Conservation (phyloP, 441 rosid species). For the Macaranga tanarius region DNA sequence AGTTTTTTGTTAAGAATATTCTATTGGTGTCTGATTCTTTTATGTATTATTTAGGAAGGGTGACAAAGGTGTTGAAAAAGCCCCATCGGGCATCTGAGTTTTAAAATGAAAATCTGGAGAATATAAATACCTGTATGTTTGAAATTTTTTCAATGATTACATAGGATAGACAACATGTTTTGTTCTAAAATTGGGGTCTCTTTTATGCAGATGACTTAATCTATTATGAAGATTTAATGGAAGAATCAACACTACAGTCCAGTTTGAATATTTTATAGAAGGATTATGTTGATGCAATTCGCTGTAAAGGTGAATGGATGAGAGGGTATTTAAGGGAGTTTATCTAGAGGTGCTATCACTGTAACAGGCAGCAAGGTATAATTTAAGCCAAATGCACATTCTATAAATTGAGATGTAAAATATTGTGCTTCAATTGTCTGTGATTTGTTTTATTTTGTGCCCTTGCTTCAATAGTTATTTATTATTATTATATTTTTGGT, state of each 20-base stretch:
- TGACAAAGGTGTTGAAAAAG: slow-evolving; percentile 62
- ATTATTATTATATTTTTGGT: slow-evolving; percentile 13
- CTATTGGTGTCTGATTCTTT: slow-evolving; percentile 6
- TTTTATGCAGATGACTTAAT: slow-evolving; percentile 70
- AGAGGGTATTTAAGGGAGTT: slow-evolving; percentile 76
- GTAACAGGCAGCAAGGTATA: slow-evolving; percentile 64
- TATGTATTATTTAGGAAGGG: slow-evolving; percentile 44
- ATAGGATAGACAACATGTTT: not conserved
- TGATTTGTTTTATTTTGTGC: not conserved
- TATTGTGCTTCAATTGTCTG: not conserved
- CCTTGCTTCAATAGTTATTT: not conserved
- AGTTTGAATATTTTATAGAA: slow-evolving; percentile 64
- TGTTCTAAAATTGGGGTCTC: slow-evolving; percentile 24
- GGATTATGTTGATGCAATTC: slow-evolving; percentile 66
- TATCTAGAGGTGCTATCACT: slow-evolving; percentile 65
- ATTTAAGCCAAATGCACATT: slow-evolving; percentile 19
- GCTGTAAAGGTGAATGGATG: slow-evolving; percentile 74
- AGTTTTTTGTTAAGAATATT: not conserved
- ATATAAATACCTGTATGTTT: slow-evolving; percentile 56
- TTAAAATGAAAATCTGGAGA: slow-evolving; percentile 57
- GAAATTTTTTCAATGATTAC: not conserved
- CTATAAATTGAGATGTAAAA: not conserved
- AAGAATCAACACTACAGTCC: slow-evolving; percentile 60
- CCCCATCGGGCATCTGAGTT: slow-evolving; percentile 60
- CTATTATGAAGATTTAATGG: slow-evolving; percentile 82